Percentiles rank a stretch among this genome's conserved stretches.
phyloP scores from a whole-genome alignment of 805 yeast species.

The Yamadazyma sp. region DNA sequence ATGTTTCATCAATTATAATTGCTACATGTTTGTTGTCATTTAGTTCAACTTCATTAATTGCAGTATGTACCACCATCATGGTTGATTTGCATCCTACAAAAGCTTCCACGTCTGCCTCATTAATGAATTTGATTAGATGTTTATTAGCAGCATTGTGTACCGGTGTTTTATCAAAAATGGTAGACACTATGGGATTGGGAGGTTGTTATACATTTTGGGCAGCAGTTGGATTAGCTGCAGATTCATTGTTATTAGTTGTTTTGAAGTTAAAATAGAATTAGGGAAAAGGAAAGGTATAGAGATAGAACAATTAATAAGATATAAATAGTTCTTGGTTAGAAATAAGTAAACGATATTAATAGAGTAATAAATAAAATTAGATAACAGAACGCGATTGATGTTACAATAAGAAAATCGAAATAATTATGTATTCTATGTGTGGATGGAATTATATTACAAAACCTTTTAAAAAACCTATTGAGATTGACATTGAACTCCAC shows the following conservation, averaged over 20 bases:
- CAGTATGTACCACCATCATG: constrained; percentile 60
- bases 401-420: too few species aligned
- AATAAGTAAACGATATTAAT: too few species aligned
- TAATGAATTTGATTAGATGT: constrained; percentile 72
- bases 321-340: too few species aligned
- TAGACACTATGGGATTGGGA: constrained; percentile 55
- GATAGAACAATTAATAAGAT: too few species aligned
- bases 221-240: constrained; percentile 28
- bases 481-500: constrained; percentile 91
- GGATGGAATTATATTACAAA: too few species aligned
- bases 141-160: constrained; percentile 66
- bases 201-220: constrained; percentile 78
- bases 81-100: constrained; percentile 74
- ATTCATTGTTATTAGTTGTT: constrained; percentile 11
- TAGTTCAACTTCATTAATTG: constrained; percentile 56
- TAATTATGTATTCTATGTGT: too few species aligned
- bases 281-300: too few species aligned
- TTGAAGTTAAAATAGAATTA: constrained; percentile 5
- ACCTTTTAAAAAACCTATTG: constrained; percentile 61
- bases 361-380: too few species aligned
- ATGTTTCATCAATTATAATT: constrained; percentile 55
- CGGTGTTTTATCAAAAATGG: constrained; percentile 66
- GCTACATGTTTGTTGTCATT: constrained; percentile 55
- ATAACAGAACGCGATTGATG: too few species aligned
- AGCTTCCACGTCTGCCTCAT: constrained; percentile 72